Evolutionary conservation across 306 rosid species (phyloP), one percentile per base, ranked within the genome.

Genomic region (Senna tora): DNA sequence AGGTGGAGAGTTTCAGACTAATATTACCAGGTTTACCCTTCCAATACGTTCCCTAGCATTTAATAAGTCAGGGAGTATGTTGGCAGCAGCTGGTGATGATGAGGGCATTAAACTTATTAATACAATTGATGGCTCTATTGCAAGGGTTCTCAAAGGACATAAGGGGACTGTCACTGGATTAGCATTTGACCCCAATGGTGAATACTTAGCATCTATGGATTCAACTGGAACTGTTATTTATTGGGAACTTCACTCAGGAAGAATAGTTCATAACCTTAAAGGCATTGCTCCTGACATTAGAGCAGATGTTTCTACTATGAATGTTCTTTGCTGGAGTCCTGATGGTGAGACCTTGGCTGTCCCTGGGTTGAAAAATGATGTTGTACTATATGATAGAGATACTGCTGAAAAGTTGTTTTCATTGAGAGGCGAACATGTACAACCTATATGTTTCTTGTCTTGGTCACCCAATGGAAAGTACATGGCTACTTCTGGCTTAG

Each of bases 391-490:
- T 75, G 99, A 94, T 65, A 87, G 97, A 81, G 96, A 94, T 73
- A 91, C 99, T 1, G 96, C 96, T 32, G 99, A 91, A 60, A 91
- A 87, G 75, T 64, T 91, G 71, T 91, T 89, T 75, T 79, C 95
- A 9, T 76, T 94, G 80, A 91, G 85, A 68, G 99, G 97, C 7
- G 97, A 94, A 74, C 99, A 94, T 45, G 49, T 67, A 12, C 86
- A 89, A 41, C 86, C 96, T 33, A 69, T 94, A 68, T 94, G 99
- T 82, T 90, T 75, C 81, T 79, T 94, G 88, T 80, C 96, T 39
- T 91, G 99, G 99, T 94, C 99, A 10, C 99, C 99, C 12, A 94
- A 94, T 64, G 97, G 97, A 0, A 88, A 89, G 76, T 94, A 91
- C 82, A 79, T 94, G 86, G 97, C 97, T 36, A 88, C 97, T 7